These are phyloP conservation scores for Hypoxylon perforatum DNA, from an alignment of 495 filamentous ascomycete species.

Conservation along the genomic window DNA sequence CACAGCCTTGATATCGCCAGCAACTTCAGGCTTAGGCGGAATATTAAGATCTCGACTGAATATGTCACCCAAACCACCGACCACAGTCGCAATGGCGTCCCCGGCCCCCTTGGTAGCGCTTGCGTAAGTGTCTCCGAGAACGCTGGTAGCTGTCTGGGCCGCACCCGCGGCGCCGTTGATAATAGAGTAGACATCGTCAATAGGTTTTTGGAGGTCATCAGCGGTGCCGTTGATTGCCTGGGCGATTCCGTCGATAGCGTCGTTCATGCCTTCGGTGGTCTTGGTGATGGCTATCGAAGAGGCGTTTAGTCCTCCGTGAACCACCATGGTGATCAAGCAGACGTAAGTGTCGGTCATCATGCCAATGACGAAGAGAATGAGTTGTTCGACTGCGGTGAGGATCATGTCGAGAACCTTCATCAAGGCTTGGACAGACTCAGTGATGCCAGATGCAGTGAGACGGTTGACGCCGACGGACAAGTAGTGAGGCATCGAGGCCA, in stretches of 20 bases:
- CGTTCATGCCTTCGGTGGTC: slow-evolving; percentile 77
- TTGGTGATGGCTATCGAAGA: slow-evolving; percentile 75
- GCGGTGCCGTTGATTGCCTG: slow-evolving; percentile 68
- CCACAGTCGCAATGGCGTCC: slow-evolving; percentile 58
- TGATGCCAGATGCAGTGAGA: slow-evolving; percentile 79
- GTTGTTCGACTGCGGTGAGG: slow-evolving; percentile 84
- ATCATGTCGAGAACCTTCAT: slow-evolving; percentile 78
- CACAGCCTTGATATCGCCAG: slow-evolving; percentile 59
- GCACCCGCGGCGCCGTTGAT: slow-evolving; percentile 66
- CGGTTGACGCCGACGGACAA: slow-evolving; percentile 88
- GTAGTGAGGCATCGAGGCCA: slow-evolving; percentile 98
- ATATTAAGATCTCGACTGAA: slow-evolving; percentile 53
- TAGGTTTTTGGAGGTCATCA: slow-evolving; percentile 63
- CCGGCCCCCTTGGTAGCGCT: slow-evolving; percentile 60
- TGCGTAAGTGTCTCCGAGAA: slow-evolving; percentile 61
- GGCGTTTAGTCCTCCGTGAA: slow-evolving; percentile 78
- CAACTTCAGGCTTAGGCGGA: slow-evolving; percentile 66
- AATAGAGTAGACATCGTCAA: slow-evolving; percentile 69
- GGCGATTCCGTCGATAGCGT: slow-evolving; percentile 72
- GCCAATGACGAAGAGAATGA: slow-evolving; percentile 90
- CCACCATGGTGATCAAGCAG: slow-evolving; percentile 83
- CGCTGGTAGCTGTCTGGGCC: slow-evolving; percentile 54
- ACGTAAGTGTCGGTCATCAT: slow-evolving; percentile 88
- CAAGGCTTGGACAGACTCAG: slow-evolving; percentile 79
- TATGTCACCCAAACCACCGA: slow-evolving; percentile 47